phyloP scores from a whole-genome alignment of 805 yeast genomes.

The Isabelozyma heimii region DNA sequence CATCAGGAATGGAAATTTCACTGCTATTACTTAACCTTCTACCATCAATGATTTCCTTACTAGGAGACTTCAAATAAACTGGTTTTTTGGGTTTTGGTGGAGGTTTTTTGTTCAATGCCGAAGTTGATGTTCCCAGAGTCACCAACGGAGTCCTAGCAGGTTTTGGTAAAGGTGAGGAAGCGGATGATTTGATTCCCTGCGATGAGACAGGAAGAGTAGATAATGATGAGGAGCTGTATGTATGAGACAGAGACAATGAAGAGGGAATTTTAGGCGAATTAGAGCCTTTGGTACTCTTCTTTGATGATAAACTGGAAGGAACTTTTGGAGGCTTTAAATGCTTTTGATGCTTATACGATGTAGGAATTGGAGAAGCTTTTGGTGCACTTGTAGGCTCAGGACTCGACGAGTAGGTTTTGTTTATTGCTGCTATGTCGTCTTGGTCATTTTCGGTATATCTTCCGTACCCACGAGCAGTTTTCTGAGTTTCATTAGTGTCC shows the following conservation, averaged over 20 bases:
- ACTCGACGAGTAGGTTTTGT: conserved; percentile 8
- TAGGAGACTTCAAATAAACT: conserved; percentile 42
- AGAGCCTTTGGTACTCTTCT: neutral
- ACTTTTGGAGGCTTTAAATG: conserved; percentile 32
- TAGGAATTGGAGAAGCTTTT: neutral
- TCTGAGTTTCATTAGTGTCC: conserved; percentile 34
- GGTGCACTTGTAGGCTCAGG: conserved; percentile 1
- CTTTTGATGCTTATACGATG: conserved; percentile 1
- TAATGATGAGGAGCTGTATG: no score
- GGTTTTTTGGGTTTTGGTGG: conserved; percentile 73
- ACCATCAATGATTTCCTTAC: conserved; percentile 4
- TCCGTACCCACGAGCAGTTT: conserved; percentile 82
- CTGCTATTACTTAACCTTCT: conserved; percentile 35
- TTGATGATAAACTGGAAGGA: conserved; percentile 27
- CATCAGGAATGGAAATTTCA: conserved; percentile 47
- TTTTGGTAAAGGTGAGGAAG: neutral
- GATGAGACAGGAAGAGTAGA: neutral
- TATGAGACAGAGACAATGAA: no score
- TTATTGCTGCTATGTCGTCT: conserved; percentile 33
- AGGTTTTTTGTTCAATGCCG: conserved; percentile 28
- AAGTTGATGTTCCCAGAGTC: neutral
- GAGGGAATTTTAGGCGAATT: neutral
- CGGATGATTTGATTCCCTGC: neutral
- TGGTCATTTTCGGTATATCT: conserved; percentile 54
- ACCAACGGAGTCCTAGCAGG: neutral